Evolutionary conservation across 1,284 basidiomycete species (phyloP), one percentile per base, ranked within the genome.

Genomic region (Erythrobasidium hasegawianum): DNA sequence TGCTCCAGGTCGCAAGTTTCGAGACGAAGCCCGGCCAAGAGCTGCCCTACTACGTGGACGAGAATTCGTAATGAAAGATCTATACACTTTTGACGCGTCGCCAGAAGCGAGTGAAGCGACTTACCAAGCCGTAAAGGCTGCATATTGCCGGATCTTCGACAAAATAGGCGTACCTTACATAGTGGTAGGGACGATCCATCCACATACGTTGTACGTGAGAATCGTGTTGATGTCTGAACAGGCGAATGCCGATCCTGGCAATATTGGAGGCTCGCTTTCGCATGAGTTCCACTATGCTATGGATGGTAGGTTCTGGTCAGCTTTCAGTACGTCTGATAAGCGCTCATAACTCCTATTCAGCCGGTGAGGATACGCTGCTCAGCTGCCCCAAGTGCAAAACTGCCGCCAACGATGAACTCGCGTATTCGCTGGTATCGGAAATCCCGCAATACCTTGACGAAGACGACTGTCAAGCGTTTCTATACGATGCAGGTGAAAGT

Each of bases 51-150:
- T 78, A 22, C 57, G 78, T 9, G 77, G 77, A 1, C 73, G 75
- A 33, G 76, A 77, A 50, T 78, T 78, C 62, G 50, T 77, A 4
- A 78, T 78, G 78, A 78, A 78, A 54, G 78, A 78, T 53, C 65
- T 78, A 1, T 78, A 78, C 58, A 74, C 76, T 0, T 78, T 78
- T 53, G 77, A 78, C 60, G 61, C 67, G 1, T 47, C 52, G 10
- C 58, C 59, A 11, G 64, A 67, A 4, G 58, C 68, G 1, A 71
- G 70, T 0, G 58, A 64, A 13, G 20, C 49, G 4, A 72, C 76
- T 14, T 78, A 78, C 57, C 64, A 73, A 8, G 68, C 72, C n/a
- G 77, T 77, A 11, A 67, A 70, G 8, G 52, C 27, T 0, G 77
- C 78, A 1, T 78, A 78, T 57, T 53, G 39, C 1, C 64, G 65